A percentile compares a stretch with the other conserved stretches of the same genome.
Conservation (phyloP, 768 basidiomycete genomes). For the Paxillus ammoniavirescens region DNA sequence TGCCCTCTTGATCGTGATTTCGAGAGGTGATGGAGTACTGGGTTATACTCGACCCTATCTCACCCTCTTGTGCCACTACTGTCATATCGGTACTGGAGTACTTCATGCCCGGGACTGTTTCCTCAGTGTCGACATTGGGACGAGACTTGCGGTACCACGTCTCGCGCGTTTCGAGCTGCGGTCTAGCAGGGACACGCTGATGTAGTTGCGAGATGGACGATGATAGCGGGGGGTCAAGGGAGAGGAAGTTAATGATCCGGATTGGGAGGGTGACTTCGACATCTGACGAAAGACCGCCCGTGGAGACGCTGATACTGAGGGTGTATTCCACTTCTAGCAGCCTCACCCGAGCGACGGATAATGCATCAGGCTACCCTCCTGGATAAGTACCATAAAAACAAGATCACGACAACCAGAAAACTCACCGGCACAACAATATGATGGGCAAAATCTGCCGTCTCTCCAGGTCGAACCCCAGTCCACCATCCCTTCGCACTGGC, state of each 20-base stretch:
- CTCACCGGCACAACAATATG: slow-evolving; percentile 74
- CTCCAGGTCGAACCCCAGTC: slow-evolving; percentile 70
- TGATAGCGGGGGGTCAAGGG: slow-evolving; percentile 75
- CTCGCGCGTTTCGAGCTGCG: slow-evolving; percentile 19
- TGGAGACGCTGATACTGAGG: slow-evolving; percentile 61
- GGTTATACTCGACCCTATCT: slow-evolving; percentile 2
- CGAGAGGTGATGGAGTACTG: slow-evolving; percentile 6
- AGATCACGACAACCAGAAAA: slow-evolving; percentile 9
- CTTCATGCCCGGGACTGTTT: slow-evolving; percentile 34
- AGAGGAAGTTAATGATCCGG: slow-evolving; percentile 78
- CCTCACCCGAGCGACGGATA: slow-evolving; percentile 65
- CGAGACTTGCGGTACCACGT: slow-evolving; percentile 32
- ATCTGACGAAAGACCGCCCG: slow-evolving; percentile 59
- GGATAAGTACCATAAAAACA: slow-evolving; percentile 3
- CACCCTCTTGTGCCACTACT: slow-evolving; percentile 24
- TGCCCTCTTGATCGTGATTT: not conserved
- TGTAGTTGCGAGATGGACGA: slow-evolving; percentile 23
- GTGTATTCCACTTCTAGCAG: slow-evolving; percentile 78
- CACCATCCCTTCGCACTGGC: slow-evolving; percentile 90
- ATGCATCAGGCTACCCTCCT: slow-evolving; percentile 54
- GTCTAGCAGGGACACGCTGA: slow-evolving; percentile 20
- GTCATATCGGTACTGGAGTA: slow-evolving; percentile 26
- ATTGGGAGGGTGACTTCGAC: slow-evolving; percentile 72
- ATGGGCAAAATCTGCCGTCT: slow-evolving; percentile 62
- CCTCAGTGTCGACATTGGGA: slow-evolving; percentile 12